phyloP scores from a whole-genome alignment of 164 flowering plant genomes.

The Vitis riparia region DNA sequence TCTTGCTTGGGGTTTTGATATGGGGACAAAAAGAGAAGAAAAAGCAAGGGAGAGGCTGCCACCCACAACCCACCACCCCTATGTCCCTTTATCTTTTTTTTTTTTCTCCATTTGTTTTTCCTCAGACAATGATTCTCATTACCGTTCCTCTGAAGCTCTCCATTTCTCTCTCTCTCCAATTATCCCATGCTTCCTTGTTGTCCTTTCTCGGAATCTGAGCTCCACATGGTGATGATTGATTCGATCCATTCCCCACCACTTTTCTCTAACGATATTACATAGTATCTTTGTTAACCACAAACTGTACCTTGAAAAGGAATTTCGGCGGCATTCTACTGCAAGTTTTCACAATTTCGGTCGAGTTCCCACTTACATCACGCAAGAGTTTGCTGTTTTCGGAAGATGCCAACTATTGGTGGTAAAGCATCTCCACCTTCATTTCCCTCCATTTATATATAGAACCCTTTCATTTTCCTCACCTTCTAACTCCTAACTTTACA shows the following conservation, averaged over 20 bases:
- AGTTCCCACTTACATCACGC: neutral
- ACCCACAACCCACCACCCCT: neutral
- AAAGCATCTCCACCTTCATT: too few relatives aligned
- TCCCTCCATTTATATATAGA: too few relatives aligned
- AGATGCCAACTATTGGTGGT: too few relatives aligned
- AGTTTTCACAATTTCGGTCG: conserved; percentile 16
- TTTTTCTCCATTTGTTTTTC: conserved; percentile 13
- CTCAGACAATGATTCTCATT: conserved; percentile 16
- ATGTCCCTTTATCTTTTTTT: neutral
- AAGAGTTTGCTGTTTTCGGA: too few relatives aligned
- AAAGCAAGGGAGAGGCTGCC: conserved; percentile 23
- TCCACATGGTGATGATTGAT: conserved; percentile 26
- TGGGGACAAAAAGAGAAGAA: conserved; percentile 26
- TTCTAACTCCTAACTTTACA: too few relatives aligned
- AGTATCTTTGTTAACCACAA: conserved; percentile 11
- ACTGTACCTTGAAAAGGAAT: conserved; percentile 13
- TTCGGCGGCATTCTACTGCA: conserved; percentile 24
- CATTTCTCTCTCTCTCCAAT: conserved; percentile 17
- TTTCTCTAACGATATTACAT: neutral
- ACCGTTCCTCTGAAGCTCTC: conserved; percentile 30
- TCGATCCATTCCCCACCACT: conserved; percentile 10
- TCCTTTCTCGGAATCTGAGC: conserved; percentile 40
- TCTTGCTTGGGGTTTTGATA: conserved; percentile 26
- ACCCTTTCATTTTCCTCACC: too few relatives aligned
- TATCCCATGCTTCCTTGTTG: conserved; percentile 40